Conservation (phyloP, 305 asterid genomes). For the Euphrasia arctica region DNA sequence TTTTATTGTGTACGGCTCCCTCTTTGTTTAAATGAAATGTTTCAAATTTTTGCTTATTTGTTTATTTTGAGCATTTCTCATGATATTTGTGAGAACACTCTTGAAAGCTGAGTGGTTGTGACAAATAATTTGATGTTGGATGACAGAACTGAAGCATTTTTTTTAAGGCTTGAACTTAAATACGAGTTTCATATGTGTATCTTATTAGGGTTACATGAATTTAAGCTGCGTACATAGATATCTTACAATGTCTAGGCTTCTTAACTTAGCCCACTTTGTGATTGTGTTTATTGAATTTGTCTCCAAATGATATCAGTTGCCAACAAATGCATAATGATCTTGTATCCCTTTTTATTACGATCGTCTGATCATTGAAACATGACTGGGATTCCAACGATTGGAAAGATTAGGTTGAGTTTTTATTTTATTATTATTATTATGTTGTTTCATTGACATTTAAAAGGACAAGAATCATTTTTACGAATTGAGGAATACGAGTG, state of each 20-base stretch:
- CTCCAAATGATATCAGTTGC: neutral
- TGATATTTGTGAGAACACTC: conserved; percentile 19
- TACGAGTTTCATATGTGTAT: neutral
- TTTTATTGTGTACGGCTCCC: conserved; percentile 20
- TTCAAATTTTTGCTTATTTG: conserved; percentile 11
- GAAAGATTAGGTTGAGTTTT: neutral
- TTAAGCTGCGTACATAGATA: too few relatives aligned
- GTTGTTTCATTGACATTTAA: too few relatives aligned
- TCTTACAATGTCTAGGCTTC: too few relatives aligned
- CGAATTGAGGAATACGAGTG: too few relatives aligned
- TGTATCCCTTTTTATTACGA: neutral
- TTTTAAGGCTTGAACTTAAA: neutral
- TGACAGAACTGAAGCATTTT: neutral
- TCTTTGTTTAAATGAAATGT: conserved; percentile 17
- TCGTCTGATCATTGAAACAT: neutral
- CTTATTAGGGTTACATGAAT: neutral
- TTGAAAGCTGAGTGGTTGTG: conserved; percentile 22
- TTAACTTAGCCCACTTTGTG: too few relatives aligned
- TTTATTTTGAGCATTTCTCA: conserved; percentile 14
- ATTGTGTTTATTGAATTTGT: too few relatives aligned
- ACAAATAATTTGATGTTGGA: conserved; percentile 5
- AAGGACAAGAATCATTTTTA: too few relatives aligned
- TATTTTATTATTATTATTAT: neutral
- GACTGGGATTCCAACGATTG: neutral
- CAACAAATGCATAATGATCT: neutral